phyloP scores from a whole-genome alignment of 2,329 filamentous ascomycete genomes.

The Aureobasidium sp. region DNA sequence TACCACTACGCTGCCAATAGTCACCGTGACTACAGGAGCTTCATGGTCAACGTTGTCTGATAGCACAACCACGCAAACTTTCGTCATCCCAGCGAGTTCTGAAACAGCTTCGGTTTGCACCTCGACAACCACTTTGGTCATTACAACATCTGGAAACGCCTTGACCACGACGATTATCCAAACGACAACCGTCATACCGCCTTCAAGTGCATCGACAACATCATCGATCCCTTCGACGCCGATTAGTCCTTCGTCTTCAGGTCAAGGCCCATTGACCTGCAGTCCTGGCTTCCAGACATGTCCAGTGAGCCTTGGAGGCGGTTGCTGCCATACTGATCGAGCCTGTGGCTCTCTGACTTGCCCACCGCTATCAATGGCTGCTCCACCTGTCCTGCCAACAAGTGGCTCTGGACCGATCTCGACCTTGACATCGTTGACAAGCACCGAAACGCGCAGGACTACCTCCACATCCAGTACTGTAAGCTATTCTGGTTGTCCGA shows the following conservation, averaged over 20 bases:
- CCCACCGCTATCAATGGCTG: constrained; percentile 4
- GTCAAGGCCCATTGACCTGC: constrained; percentile 25
- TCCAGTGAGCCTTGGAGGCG: constrained; percentile 39
- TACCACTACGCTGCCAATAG: constrained; percentile 21
- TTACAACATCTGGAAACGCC: constrained; percentile 12
- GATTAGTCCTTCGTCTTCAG: constrained; percentile 13
- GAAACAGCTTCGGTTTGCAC: constrained; percentile 18
- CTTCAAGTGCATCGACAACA: neutral
- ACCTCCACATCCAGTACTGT: constrained; percentile 14
- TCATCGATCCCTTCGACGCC: neutral
- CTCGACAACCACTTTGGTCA: constrained; percentile 21
- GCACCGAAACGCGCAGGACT: constrained; percentile 16
- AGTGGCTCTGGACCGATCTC: constrained; percentile 31
- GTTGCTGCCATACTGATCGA: constrained; percentile 40
- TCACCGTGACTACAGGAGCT: constrained; percentile 15
- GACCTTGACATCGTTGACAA: constrained; percentile 14
- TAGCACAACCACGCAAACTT: constrained; percentile 6
- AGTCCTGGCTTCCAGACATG: constrained; percentile 39
- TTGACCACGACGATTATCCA: constrained; percentile 16
- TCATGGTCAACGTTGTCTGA: constrained; percentile 3
- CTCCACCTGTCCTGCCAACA: constrained; percentile 32
- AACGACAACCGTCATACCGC: constrained; percentile 13
- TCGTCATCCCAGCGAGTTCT: constrained; percentile 17
- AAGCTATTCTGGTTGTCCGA: constrained; percentile 55
- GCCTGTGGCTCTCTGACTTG: constrained; percentile 30